Base-by-base conservation (phyloP, 495 filamentous ascomycete species). In the Aspergillus baeticus region DNA sequence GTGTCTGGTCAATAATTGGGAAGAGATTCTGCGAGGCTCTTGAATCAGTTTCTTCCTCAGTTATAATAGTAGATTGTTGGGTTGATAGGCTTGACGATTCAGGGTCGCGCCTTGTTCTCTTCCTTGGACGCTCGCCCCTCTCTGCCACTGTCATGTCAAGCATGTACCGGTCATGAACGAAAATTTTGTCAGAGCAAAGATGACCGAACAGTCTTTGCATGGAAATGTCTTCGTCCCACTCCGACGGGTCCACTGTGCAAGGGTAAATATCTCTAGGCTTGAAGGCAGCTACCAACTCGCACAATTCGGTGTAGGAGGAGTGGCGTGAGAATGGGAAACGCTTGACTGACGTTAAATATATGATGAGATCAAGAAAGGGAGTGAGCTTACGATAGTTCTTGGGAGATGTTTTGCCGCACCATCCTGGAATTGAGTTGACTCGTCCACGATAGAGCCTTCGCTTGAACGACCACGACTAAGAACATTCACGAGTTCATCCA, bases 301-400 rank as follows among this genome's bases (percentile, higher is more conserved):
- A 88, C 5, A 96, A 77, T 67, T 97, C 93, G 0, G 73, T 71
- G 48, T 93, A 91, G 0, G 90, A 96, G 0, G 93, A 95, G 69
- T 98, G 93, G 2, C 93, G 83, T 0, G 93, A 92, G 63, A 93
- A 98, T 4, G 92, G 90, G 56, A 97, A 96, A 10, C 71, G 69
- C 77, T 78, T n/a, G 35, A 33, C 26, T 42, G 35, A 42, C 20
- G 20, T 45, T 20, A 37, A 11, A 13, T 36, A 7, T 15, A 10
- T 47, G 5, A n/a, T 38, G 31, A 23, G 10, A 29, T 3, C 35
- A 26, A 7, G n/a, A 3, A 31, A 33, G 8, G 37, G 47, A 18
- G n/a, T 14, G 17, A n/a, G 15, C 52, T 7, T 59, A 65, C 63
- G 18, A 65, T 65, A 10, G 55, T 52, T 21, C 29, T 55, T 14